Base-by-base conservation (phyloP, 208 protist species). In the Wallacemonas sp. region DNA sequence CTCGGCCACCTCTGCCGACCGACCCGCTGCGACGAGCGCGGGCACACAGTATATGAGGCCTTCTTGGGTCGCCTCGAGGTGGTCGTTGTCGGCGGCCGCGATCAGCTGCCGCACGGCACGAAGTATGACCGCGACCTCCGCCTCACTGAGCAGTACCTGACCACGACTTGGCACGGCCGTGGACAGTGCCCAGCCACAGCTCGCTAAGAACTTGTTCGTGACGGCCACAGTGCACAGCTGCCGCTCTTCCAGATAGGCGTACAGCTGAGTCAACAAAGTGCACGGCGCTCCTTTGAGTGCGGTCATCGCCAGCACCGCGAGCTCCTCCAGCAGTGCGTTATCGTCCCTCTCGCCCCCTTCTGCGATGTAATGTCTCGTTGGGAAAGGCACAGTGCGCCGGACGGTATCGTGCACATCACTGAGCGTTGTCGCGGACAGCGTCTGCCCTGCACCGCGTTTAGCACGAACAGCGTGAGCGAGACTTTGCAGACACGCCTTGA, bases 191-290 rank as follows among this genome's bases (percentile, higher is more conserved):
- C 50, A 57, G 39, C 88, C 81, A 42, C 83, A 90, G 73, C 89
- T 76, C n/a, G 82, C 76, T 27, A 94, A 76, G 57, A 94, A 91
- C 42, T 85, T 85, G 52, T 83, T 77, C 21, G 74, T 72, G 52
- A 90, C 72, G 15, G 65, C 67, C 24, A 65, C 55, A 15, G 75
- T 81, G 30, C 29, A 24, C 3, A 73, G 52, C 12, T 66, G 29
- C 32, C 55, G 71, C 24, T 19, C 29, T 1, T 55, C 60, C 17
- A 79, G 53, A 68, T 85, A 81, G 22, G 21, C 34, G 61, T 79
- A 85, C 34, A 66, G 55, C 2, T 62, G 48, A 37, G 70, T 57
- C 29, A 81, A 63, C 1, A 46, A 36, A 0, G 52, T 24, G 37
- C 68, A 69, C 27, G 67, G 62, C 15, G 75, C 67, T 1, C 60